These are phyloP conservation scores for Sideroxylon spinosum DNA, from an alignment of 179 eudicot genomes.

Conservation along the genomic window DNA sequence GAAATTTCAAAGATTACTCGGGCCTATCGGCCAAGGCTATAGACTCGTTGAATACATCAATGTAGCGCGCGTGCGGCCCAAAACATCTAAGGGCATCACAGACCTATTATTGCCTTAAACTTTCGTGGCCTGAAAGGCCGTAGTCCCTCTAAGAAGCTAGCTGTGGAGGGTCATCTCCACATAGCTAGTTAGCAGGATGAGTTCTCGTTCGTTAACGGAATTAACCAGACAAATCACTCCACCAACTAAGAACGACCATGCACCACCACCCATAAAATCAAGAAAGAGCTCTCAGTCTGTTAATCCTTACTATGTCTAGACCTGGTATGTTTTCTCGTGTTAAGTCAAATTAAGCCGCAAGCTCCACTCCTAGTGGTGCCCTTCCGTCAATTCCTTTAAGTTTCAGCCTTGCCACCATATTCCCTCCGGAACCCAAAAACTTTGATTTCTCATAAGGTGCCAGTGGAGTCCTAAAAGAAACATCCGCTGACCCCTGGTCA, in stretches of 20 bases:
- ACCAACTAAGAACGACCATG: constrained; percentile 32
- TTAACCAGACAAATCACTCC: constrained; percentile 57
- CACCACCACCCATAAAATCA: too few species aligned
- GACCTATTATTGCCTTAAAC: constrained; percentile 20
- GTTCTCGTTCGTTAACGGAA: constrained; percentile 51
- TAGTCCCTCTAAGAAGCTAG: constrained; percentile 25
- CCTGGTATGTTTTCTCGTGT: constrained; percentile 62
- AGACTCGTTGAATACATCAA: too few species aligned
- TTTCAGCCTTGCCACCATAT: constrained; percentile 67
- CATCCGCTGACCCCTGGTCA: constrained; percentile 59
- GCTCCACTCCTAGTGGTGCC: constrained; percentile 63
- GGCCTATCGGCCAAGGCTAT: constrained; percentile 23
- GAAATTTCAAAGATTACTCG: constrained; percentile 42
- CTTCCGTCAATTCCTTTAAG: constrained; percentile 45
- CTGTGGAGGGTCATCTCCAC: constrained; percentile 28
- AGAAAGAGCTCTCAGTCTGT: too few species aligned
- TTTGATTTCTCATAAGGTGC: constrained; percentile 21
- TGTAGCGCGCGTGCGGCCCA: too few species aligned
- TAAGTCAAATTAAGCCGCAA: constrained; percentile 67
- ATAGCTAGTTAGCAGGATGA: constrained; percentile 52
- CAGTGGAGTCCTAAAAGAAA: constrained; percentile 34
- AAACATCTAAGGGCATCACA: constrained; percentile 11
- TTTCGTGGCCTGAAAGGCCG: constrained; percentile 22
- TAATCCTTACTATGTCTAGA: constrained; percentile 51
- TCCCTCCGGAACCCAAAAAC: constrained; percentile 59